Conservation (phyloP, 2,329 filamentous ascomycete species). For the Sarocladium brachiariae region DNA sequence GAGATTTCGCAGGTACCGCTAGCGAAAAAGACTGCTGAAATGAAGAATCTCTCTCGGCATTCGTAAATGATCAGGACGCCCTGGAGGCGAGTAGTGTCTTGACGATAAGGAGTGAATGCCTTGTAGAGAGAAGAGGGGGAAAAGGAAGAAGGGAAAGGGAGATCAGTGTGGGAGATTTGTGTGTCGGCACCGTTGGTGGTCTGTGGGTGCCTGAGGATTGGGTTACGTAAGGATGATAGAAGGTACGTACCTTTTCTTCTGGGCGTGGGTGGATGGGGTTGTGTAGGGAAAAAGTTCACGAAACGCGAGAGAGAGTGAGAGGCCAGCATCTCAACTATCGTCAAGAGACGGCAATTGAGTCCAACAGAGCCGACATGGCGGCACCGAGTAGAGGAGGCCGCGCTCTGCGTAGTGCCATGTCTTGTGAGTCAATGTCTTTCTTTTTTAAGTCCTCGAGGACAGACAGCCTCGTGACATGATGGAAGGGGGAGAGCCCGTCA, state of each 20-base stretch:
- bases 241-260: constrained; percentile 10
- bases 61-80: constrained; percentile 83
- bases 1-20: constrained; percentile 72
- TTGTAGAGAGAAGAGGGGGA: constrained; percentile 33
- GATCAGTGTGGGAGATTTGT: constrained; percentile 18
- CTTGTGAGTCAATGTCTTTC: constrained; percentile 35
- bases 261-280: background rate
- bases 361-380: constrained; percentile 32
- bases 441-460: background rate
- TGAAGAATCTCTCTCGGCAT: constrained; percentile 73
- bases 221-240: constrained; percentile 13
- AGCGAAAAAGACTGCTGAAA: constrained; percentile 88
- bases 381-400: constrained; percentile 50
- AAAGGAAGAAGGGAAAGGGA: constrained; percentile 25
- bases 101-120: constrained; percentile 96
- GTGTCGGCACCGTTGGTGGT: background rate
- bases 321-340: constrained; percentile 12
- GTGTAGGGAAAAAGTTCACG: constrained; percentile 19
- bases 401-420: constrained; percentile 41
- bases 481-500: no score
- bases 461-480: no score
- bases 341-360: constrained; percentile 7
- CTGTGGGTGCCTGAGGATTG: constrained; percentile 11
- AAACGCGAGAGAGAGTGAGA: constrained; percentile 10
- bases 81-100: constrained; percentile 62